Evolutionary conservation across 192 early-diverging fungal species (phyloP), one percentile per base, ranked within the genome.

Genomic region (Backusella circina): DNA sequence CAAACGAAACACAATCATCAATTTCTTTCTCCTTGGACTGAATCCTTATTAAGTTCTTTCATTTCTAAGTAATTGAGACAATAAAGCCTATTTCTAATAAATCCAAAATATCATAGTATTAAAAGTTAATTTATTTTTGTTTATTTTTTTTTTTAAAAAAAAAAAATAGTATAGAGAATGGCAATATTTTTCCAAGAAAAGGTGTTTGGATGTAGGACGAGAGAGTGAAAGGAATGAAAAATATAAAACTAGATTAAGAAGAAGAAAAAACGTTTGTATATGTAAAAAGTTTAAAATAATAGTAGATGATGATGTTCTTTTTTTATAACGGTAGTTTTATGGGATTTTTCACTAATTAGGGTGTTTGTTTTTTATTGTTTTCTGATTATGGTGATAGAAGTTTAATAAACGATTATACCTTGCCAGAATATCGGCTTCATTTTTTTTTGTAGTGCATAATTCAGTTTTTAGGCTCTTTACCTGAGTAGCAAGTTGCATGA

Each of bases 401-500:
- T 33, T 67, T 6, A 30, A 1, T 30, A 70, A 23, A 30, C 28
- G 38, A 30, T 70, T 41, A 70, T 70, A 70, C 1, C 39, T 21
- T 26, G 23, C 69, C 16, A 30, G 1, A 16, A 70, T 41, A 15
- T 70, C 41, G 28, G 69, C 21, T 41, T 47, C 18, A 18, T 44
- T 70, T 23, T 70, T 70, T 41, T 30, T 39, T 3, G 37, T 30
- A 12, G 6, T 26, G 26, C 16, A 28, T 38, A 70, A 47, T 15
- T 70, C 69, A 23, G 30, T 26, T 30, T 39, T 38, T 31, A 70
- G 23, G 21, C 1, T 30, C 5, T 44, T 47, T 10, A 70, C 39
- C 15, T 70, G 69, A 13, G 69, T 70, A 26, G 69, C 69, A 30
- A 70, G 69, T 26, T 70, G 69, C 39, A 70, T 44, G 18, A 70